Conservation (phyloP, 768 basidiomycete genomes). For the Pleurotus tuber-regium region DNA sequence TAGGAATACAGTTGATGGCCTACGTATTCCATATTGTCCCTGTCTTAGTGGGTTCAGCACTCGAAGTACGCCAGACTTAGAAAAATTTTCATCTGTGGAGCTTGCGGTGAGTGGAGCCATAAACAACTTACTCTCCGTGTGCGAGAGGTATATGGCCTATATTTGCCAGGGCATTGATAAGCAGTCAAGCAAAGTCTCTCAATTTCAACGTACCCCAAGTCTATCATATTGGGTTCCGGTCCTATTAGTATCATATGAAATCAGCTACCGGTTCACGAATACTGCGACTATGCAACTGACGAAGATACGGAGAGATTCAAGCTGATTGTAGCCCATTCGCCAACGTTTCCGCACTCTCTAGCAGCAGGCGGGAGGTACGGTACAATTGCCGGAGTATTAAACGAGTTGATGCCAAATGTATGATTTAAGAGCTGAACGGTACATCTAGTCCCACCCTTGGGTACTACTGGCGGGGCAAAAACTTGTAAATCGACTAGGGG, state of each 20-base stretch:
- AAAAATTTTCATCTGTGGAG: conserved; percentile 7
- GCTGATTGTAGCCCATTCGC: conserved; percentile 57
- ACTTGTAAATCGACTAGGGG: conserved; percentile 29
- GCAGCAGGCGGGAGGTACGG: conserved; percentile 46
- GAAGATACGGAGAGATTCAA: conserved; percentile 59
- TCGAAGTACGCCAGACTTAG: conserved; percentile 65
- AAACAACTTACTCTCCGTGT: conserved; percentile 48
- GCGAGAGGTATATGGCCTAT: conserved; percentile 48
- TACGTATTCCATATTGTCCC: conserved; percentile 66
- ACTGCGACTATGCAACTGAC: no score
- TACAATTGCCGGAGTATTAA: conserved; percentile 24
- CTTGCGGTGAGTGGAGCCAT: background rate
- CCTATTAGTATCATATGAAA: conserved; percentile 10
- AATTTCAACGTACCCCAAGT: conserved; percentile 33
- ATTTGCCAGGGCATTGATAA: conserved; percentile 18
- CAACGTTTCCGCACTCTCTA: conserved; percentile 44
- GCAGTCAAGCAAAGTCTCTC: conserved; percentile 4
- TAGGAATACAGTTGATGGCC: conserved; percentile 14
- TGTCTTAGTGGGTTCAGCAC: conserved; percentile 55
- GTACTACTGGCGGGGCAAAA: conserved; percentile 27
- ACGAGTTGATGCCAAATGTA: conserved; percentile 29
- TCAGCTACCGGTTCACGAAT: no score
- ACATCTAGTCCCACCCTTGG: conserved; percentile 23
- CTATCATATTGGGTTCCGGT: conserved; percentile 61
- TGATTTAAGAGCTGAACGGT: conserved; percentile 23